Conservation (phyloP, 306 rosid genomes). For the Malus asiatica region DNA sequence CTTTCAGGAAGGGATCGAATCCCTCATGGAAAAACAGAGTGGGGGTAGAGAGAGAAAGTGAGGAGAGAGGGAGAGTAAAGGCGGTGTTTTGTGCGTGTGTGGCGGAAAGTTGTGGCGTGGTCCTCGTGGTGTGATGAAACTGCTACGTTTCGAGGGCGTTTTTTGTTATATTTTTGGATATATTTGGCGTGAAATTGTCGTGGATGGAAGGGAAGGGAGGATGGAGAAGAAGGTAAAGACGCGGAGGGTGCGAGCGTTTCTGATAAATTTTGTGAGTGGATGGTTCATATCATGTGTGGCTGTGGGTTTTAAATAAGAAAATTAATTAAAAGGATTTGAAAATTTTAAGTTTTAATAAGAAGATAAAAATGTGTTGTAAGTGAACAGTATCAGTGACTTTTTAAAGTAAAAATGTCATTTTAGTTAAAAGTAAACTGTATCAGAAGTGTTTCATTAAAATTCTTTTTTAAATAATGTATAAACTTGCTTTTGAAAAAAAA, state of each 20-base stretch:
- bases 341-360: too few species aligned
- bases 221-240: neutral
- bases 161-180: neutral
- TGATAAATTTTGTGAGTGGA: neutral
- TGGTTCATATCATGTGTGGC: neutral
- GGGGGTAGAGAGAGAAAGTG: neutral
- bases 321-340: rapidly evolving
- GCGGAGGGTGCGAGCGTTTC: neutral
- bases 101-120: neutral
- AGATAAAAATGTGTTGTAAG: too few species aligned
- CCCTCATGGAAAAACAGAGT: neutral
- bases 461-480: too few species aligned
- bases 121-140: neutral
- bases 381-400: too few species aligned
- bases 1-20: neutral
- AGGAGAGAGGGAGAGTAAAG: neutral
- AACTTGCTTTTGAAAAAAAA: too few species aligned
- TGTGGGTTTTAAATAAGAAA: neutral
- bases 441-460: too few species aligned
- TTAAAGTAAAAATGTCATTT: too few species aligned
- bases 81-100: neutral
- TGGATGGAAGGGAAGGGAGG: neutral
- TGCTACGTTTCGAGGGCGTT: neutral
- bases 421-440: too few species aligned
- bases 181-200: neutral